These are phyloP conservation scores for Aureobasidium leucospermi DNA, from an alignment of 2,329 filamentous ascomycete genomes.

Conservation along the genomic window DNA sequence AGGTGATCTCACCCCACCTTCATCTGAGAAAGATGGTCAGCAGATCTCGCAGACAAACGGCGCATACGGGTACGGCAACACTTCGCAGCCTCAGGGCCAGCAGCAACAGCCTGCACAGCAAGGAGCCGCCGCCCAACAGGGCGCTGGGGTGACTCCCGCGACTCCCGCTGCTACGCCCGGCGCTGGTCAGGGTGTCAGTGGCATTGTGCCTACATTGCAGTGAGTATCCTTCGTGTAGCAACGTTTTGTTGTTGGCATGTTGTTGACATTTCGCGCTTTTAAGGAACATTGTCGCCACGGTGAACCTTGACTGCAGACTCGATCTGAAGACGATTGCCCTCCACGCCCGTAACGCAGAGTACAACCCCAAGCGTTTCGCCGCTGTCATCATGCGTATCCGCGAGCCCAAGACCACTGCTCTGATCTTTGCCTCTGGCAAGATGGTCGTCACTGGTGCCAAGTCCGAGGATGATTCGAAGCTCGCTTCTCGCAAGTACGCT, in stretches of 20 bases:
- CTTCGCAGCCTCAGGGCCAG: slow-evolving; percentile 47
- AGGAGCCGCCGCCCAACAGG: slow-evolving; percentile 36
- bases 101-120: slow-evolving; percentile 17
- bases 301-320: slow-evolving; percentile 94
- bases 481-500: slow-evolving; percentile 94
- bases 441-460: slow-evolving; percentile 75
- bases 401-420: slow-evolving; percentile 93
- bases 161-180: slow-evolving; percentile 90
- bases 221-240: slow-evolving; percentile 58
- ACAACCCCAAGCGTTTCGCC: slow-evolving; percentile 98
- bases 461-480: slow-evolving; percentile 85
- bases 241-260: slow-evolving; percentile 23
- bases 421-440: slow-evolving; percentile 98
- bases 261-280: slow-evolving; percentile 32
- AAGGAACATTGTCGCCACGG: slow-evolving; percentile 99
- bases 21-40: slow-evolving; percentile 59
- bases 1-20: slow-evolving; percentile 74
- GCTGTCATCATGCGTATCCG: slow-evolving; percentile 99
- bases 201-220: slow-evolving; percentile 90
- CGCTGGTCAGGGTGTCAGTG: slow-evolving; percentile 74
- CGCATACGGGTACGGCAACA: slow-evolving; percentile 43
- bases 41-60: slow-evolving; percentile 42
- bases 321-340: slow-evolving; percentile 98
- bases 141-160: slow-evolving; percentile 75
- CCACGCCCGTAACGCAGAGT: slow-evolving; percentile 96